Evolutionary conservation across 345 rosid species (phyloP).

Genomic region (Draba incana): DNA sequence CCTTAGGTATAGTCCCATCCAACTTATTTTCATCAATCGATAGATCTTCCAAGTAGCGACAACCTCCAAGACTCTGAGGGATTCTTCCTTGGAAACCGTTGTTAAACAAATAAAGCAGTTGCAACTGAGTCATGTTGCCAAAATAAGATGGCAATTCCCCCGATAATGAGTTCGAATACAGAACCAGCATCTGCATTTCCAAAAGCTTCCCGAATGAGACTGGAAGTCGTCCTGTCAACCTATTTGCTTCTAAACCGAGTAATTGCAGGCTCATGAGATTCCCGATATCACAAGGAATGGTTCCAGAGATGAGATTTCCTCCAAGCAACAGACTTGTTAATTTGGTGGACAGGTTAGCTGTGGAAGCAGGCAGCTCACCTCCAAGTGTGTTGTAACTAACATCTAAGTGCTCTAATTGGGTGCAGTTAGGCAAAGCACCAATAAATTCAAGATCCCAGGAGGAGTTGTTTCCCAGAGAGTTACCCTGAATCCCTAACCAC

Average conservation of each 20-base stretch:
- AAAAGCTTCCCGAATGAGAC: conserved; percentile 37
- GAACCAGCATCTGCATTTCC: conserved; percentile 18
- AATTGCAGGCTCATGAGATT: conserved; percentile 30
- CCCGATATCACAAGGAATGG: conserved; percentile 30
- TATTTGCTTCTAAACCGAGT: conserved; percentile 29
- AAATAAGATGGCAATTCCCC: conserved; percentile 53
- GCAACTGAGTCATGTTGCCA: conserved; percentile 48
- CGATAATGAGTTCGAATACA: conserved; percentile 26
- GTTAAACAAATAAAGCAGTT: conserved; percentile 27
- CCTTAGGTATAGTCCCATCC: conserved; percentile 36
- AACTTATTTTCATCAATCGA: conserved; percentile 36
- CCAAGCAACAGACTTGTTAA: conserved; percentile 25
- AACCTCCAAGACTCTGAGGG: conserved; percentile 45
- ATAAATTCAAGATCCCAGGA: conserved; percentile 26
- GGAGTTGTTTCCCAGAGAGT: conserved; percentile 26
- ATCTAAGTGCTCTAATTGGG: conserved; percentile 26
- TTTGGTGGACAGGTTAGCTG: conserved; percentile 35
- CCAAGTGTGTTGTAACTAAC: conserved; percentile 32
- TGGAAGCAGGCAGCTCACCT: conserved; percentile 39
- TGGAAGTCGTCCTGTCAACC: conserved; percentile 33
- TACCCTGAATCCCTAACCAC: conserved; percentile 10
- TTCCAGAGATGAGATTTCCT: conserved; percentile 34
- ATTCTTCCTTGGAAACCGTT: conserved; percentile 47
- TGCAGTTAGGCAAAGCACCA: conserved; percentile 28
- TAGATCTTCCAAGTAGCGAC: conserved; percentile 38